A percentile compares a stretch with the other conserved stretches of the same genome.
Evolutionary conservation across 805 yeast genomes (phyloP).

Genomic region (Candida mattraensis): DNA sequence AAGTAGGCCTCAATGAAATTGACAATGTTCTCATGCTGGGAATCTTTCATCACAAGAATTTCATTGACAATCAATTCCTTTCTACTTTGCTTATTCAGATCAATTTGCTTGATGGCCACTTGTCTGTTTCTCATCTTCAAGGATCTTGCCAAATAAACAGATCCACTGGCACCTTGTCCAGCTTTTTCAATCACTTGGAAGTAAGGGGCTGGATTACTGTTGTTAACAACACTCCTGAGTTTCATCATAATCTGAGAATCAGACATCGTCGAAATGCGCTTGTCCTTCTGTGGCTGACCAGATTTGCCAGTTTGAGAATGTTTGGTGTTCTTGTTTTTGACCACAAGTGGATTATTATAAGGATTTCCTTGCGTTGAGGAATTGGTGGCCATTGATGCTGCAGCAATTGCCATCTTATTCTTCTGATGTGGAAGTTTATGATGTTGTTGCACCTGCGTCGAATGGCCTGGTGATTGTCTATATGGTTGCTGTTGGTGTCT

Average conservation of each 20-base stretch:
- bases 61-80: slow-evolving; percentile 95
- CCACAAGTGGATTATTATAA: slow-evolving; percentile 25
- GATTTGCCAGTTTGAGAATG: slow-evolving; percentile 23
- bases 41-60: slow-evolving; percentile 93
- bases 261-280: slow-evolving; percentile 63
- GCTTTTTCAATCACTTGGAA: slow-evolving; percentile 79
- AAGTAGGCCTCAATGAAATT: slow-evolving; percentile 90
- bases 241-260: slow-evolving; percentile 85
- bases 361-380: slow-evolving; percentile 13
- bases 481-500: slow-evolving; percentile 18
- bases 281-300: slow-evolving; percentile 37
- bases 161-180: slow-evolving; percentile 98
- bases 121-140: slow-evolving; percentile 50
- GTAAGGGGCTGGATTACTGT: slow-evolving; percentile 80
- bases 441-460: slow-evolving; percentile 16
- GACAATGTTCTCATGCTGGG: slow-evolving; percentile 92
- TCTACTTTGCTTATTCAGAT: slow-evolving; percentile 84
- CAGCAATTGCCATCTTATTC: slow-evolving; percentile 35
- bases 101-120: slow-evolving; percentile 97
- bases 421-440: slow-evolving; percentile 14
- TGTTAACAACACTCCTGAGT: slow-evolving; percentile 77
- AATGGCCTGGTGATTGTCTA: slow-evolving; percentile 8
- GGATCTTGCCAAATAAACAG: slow-evolving; percentile 83
- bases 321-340: slow-evolving; percentile 28
- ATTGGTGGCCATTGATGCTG: slow-evolving; percentile 32